phyloP scores from a whole-genome alignment of 306 rosid genomes.

The Vigna radiata region DNA sequence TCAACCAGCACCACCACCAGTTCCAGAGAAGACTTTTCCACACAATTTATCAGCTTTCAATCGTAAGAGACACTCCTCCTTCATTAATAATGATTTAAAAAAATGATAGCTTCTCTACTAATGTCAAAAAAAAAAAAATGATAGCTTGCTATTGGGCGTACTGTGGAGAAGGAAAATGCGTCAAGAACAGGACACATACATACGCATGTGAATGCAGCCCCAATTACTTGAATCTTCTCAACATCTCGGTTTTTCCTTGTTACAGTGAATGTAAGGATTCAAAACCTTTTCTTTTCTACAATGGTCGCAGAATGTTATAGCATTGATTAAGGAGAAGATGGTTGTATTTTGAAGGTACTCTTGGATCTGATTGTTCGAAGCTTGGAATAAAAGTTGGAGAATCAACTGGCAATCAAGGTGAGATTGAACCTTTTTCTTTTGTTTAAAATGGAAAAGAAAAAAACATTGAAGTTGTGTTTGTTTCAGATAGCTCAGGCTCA shows the following conservation, averaged over 20 bases:
- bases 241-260: constrained; percentile 70
- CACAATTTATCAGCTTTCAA: constrained; percentile 61
- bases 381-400: constrained; percentile 77
- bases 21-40: constrained; percentile 56
- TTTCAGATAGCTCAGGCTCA: constrained; percentile 52
- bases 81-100: neutral
- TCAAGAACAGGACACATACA: constrained; percentile 48
- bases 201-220: constrained; percentile 59
- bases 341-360: constrained; percentile 60
- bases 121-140: constrained; percentile 1
- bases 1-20: constrained; percentile 82
- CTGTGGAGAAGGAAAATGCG: constrained; percentile 77
- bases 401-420: constrained; percentile 53
- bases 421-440: neutral
- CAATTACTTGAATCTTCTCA: constrained; percentile 67
- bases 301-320: neutral
- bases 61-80: constrained; percentile 52
- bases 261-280: constrained; percentile 69
- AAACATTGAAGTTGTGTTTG: neutral
- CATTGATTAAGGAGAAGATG: neutral
- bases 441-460: neutral
- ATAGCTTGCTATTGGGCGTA: constrained; percentile 86
- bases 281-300: neutral
- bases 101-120: neutral
- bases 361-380: constrained; percentile 71